These are phyloP conservation scores for Ganoderma meredithae DNA, from an alignment of 1,284 basidiomycete species.

Conservation along the genomic window DNA sequence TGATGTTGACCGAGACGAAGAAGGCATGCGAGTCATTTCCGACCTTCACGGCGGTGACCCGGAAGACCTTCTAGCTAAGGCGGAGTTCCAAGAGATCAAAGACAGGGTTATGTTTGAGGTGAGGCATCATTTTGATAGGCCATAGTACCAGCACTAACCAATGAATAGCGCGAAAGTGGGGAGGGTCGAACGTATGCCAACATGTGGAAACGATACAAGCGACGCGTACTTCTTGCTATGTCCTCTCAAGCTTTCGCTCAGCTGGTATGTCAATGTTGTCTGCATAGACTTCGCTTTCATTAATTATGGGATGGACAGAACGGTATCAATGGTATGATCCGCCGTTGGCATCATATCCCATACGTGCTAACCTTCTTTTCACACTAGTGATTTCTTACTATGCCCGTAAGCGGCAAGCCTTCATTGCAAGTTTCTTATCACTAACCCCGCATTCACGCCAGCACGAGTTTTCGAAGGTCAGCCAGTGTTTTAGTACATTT, in stretches of 20 bases:
- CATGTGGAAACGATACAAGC: conserved; percentile 92
- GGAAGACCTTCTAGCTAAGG: conserved; percentile 75
- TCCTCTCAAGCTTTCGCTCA: conserved; percentile 97
- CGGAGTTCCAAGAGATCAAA: conserved; percentile 94
- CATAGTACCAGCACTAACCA: background rate
- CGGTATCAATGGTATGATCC: conserved; percentile 81
- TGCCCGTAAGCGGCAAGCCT: conserved; percentile 66
- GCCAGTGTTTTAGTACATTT: conserved; percentile 25
- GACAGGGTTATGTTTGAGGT: conserved; percentile 88
- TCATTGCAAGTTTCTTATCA: background rate
- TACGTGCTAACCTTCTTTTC: conserved; percentile 10
- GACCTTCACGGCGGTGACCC: conserved; percentile 90
- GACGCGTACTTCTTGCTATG: conserved; percentile 95
- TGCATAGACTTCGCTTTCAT: conserved; percentile 9
- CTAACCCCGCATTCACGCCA: conserved; percentile 39
- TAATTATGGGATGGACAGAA: conserved; percentile 57
- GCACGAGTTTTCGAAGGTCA: conserved; percentile 87
- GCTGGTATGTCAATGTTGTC: conserved; percentile 60
- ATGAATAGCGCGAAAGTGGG: conserved; percentile 67
- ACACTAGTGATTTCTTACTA: conserved; percentile 90
- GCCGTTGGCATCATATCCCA: background rate
- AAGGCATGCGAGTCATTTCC: conserved; percentile 89
- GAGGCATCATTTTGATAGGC: conserved; percentile 34
- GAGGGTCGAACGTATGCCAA: conserved; percentile 83
- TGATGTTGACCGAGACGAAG: conserved; percentile 86